Base-by-base conservation (phyloP, 306 rosid species). In the Lathyrus oleraceus region DNA sequence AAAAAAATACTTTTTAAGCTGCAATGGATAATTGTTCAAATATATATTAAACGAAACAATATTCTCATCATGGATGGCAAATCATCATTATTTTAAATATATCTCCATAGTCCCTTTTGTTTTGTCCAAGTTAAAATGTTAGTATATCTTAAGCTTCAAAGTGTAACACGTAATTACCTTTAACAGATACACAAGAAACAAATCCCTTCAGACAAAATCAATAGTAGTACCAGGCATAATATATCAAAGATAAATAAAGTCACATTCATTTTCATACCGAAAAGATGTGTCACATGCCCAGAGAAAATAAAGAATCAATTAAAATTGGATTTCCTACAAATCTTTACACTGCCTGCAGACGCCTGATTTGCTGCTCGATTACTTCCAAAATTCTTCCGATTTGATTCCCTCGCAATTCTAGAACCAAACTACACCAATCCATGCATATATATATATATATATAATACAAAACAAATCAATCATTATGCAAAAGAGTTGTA, bases 341-440 rank as follows among this genome's bases (percentile, higher is more conserved):
- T 85, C 79, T 60, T 83, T 39, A 74, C 97, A 71, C 98, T 94
- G 59, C 98, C 98, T 8, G 97, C 98, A 23, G 96, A 90, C 5
- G 88, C 96, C 72, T 90, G 98, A 77, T 94, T 94, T 45, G 98
- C 98, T 0, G 98, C 98, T 10, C 98, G 87, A 77, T 90, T 94
- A 72, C 98, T 94, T 68, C 97, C 96, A 8, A 90, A 94, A 53
- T 85, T 90, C 84, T 87, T 87, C 21, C 95, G 81, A 69, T 94
- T 94, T 8, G 98, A 94, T 65, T 90, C 98, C 85, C 96, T 82
- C 0, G 98, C 96, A 61, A 94, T 90, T 84, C 98, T 94, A 30
- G 97, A 87, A 79, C 98, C 98, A 78, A 94, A 94, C 98, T 94
- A 75, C 82, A 79, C 36, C 71, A 71, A 67, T 48, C 35, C 68